Percentiles rank a stretch among this genome's conserved stretches.
Evolutionary conservation across 83 land plant genomes (phyloP).

Genomic region (Thuja plicata): DNA sequence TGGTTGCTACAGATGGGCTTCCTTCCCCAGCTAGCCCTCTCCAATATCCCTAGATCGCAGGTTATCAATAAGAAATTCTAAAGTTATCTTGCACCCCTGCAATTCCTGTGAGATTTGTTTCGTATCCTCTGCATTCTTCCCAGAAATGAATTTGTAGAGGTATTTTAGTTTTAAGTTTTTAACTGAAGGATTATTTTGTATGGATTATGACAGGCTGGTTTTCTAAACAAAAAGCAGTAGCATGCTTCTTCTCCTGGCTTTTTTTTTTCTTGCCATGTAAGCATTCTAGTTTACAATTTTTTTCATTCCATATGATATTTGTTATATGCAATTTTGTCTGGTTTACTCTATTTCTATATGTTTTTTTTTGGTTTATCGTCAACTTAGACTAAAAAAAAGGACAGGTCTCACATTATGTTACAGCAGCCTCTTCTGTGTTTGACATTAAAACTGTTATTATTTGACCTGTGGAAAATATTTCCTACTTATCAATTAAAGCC

Average conservation of each 20-base stretch:
- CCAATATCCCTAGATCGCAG: too few relatives aligned
- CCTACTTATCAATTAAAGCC: too few relatives aligned
- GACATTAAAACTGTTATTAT: too few relatives aligned
- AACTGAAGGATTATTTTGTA: neutral
- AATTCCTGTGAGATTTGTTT: neutral
- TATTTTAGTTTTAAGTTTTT: neutral
- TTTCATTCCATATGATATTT: neutral
- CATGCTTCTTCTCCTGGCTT: constrained; percentile 9
- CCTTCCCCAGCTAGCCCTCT: too few relatives aligned
- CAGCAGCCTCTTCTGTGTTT: too few relatives aligned
- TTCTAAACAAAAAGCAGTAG: constrained; percentile 37
- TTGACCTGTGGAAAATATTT: too few relatives aligned
- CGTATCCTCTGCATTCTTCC: neutral
- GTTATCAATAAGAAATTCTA: too few relatives aligned
- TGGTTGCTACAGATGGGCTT: too few relatives aligned
- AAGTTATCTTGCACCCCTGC: too few relatives aligned
- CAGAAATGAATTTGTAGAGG: neutral
- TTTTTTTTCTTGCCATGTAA: neutral
- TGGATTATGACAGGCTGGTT: constrained; percentile 27
- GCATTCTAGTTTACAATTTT: neutral
- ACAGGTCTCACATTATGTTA: too few relatives aligned
- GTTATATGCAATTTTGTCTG: neutral
- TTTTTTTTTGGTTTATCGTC: neutral
- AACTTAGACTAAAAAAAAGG: too few relatives aligned
- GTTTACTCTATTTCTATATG: neutral